Evolutionary conservation across 1,284 basidiomycete genomes (phyloP).

Genomic region (Pisolithus thermaeus): DNA sequence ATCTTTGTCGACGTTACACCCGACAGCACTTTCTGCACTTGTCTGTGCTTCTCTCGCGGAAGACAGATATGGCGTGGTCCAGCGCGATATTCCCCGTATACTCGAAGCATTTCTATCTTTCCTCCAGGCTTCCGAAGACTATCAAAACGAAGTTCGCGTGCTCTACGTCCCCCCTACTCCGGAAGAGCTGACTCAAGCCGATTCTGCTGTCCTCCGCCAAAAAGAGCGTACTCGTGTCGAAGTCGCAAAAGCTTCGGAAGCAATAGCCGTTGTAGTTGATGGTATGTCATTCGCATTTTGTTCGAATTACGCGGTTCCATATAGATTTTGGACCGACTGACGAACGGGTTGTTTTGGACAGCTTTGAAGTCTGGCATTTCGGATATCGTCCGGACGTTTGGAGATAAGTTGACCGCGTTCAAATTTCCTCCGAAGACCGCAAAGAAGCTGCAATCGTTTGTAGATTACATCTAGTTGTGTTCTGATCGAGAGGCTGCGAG

Average conservation of each 20-base stretch:
- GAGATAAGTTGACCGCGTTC: constrained; percentile 69
- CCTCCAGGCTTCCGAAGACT: constrained; percentile 60
- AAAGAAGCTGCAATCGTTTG: constrained; percentile 61
- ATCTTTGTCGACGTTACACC: background rate
- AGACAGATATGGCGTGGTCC: constrained; percentile 78
- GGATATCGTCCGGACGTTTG: constrained; percentile 67
- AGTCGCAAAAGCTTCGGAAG: constrained; percentile 46
- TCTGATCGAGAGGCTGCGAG: background rate
- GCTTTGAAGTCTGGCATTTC: constrained; percentile 66
- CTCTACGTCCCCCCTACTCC: constrained; percentile 32
- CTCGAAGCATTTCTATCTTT: constrained; percentile 70
- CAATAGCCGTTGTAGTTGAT: constrained; percentile 49
- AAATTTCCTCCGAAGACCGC: constrained; percentile 67
- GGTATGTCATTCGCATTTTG: constrained; percentile 40
- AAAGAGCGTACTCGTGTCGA: constrained; percentile 36
- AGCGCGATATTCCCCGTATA: constrained; percentile 75
- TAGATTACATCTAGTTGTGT: constrained; percentile 44
- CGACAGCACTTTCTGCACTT: constrained; percentile 62
- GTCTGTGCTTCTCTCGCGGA: constrained; percentile 69
- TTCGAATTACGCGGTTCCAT: background rate
- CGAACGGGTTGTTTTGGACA: constrained; percentile 25
- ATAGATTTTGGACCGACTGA: constrained; percentile 6
- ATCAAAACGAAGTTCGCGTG: constrained; percentile 41
- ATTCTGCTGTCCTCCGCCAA: constrained; percentile 19
- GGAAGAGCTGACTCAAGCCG: constrained; percentile 32